phyloP scores from a whole-genome alignment of 2,329 filamentous ascomycete genomes.

The Colletotrichum trifolii region DNA sequence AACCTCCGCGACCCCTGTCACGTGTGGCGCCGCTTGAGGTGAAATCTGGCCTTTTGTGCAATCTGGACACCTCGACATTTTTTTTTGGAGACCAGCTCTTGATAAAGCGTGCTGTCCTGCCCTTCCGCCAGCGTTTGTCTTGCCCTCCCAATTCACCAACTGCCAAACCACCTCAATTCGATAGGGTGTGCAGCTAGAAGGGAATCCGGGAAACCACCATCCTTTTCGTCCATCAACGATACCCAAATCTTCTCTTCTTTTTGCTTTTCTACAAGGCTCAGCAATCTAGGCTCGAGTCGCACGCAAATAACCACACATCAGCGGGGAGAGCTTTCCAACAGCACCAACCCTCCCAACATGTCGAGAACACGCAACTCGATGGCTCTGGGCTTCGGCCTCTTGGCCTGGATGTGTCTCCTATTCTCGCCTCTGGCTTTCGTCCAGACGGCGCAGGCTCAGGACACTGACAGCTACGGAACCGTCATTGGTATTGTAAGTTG shows the following conservation, averaged over 20 bases:
- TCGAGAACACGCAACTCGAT: conserved; percentile 73
- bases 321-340: conserved; percentile 32
- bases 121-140: conserved; percentile 39
- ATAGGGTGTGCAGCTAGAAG: conserved; percentile 35
- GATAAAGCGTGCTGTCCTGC: conserved; percentile 47
- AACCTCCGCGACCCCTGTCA: conserved; percentile 40
- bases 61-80: conserved; percentile 58
- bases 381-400: conserved; percentile 85
- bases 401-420: conserved; percentile 92
- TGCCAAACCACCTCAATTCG: conserved; percentile 32
- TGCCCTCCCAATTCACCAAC: conserved; percentile 31
- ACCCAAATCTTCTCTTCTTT: neutral
- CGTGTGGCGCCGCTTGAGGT: conserved; percentile 47
- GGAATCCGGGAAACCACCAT: conserved; percentile 17
- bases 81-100: conserved; percentile 44
- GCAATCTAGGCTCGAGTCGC: conserved; percentile 18
- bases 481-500: conserved; percentile 87
- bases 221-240: conserved; percentile 1
- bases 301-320: conserved; percentile 7
- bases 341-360: conserved; percentile 47
- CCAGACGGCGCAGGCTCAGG: conserved; percentile 78
- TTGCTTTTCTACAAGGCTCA: conserved; percentile 14
- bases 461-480: conserved; percentile 83
- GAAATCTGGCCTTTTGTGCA: conserved; percentile 62
- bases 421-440: conserved; percentile 90